Evolutionary conservation across 1,284 basidiomycete genomes (phyloP), one percentile per base, ranked within the genome.

Genomic region (Caloboletus firmus): DNA sequence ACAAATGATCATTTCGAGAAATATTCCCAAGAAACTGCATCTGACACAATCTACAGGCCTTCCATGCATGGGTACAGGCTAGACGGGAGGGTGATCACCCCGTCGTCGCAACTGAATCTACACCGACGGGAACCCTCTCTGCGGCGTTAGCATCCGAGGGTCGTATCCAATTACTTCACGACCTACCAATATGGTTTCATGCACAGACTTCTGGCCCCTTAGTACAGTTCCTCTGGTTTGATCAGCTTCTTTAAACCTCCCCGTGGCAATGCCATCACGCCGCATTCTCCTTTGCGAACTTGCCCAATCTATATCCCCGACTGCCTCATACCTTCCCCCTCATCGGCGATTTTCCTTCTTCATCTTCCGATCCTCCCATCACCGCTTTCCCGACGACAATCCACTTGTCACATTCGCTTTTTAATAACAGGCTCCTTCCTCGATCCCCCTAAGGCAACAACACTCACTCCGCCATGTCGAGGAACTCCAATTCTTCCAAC

Each of bases 91-190:
- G 54, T 49, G 11, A 52, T 56, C 39, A 49, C 39, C 44, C 66
- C 64, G 56, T 55, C 31, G 55, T 65, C 69, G 69, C 68, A 59
- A 22, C 51, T 69, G 41, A 26, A 56, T 58, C 55, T 61, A 26
- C 55, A 62, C 66, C 70, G 66, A 70, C 61, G 44, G 55, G 50
- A 65, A 61, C 59, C 62, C 55, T 52, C 47, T 54, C 39, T 67
- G 66, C 69, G 70, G 66, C 59, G 67, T 65, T 71, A 70, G 57
- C 70, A 58, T 52, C 67, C 67, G 66, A 65, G 49, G 35, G 63
- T 54, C 57, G 64, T 44, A 59, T 42, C 61, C 54, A 57, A 68
- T 69, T 69, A 66, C 65, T 68, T 68, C 64, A 67, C 54, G 36
- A 41, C 57, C 49, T 54, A 69, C 68, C 45, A 55, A 69, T 67